Percentiles rank a stretch among this genome's conserved stretches.
These are phyloP conservation scores for Botrytis deweyae DNA, from an alignment of 2,329 filamentous ascomycete genomes.

Conservation along the genomic window DNA sequence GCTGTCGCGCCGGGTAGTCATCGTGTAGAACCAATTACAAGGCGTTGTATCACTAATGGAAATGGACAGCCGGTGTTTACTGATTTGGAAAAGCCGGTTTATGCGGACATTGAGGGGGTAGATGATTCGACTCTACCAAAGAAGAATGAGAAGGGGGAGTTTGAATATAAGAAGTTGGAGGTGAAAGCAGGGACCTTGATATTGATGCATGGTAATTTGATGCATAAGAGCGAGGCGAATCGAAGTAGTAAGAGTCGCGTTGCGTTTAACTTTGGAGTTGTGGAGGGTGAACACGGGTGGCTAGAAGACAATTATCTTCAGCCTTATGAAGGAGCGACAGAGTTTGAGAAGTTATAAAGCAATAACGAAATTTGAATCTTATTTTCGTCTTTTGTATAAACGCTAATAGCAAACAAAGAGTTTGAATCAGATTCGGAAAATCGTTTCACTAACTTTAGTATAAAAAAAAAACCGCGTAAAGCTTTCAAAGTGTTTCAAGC, in stretches of 20 bases:
- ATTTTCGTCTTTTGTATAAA: background rate
- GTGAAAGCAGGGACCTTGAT: conserved; percentile 6
- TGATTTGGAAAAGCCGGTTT: background rate
- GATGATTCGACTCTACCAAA: background rate
- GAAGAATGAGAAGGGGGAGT: background rate
- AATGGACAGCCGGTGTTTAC: background rate
- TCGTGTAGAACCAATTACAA: background rate
- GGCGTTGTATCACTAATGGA: background rate
- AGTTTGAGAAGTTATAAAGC: conserved; percentile 9
- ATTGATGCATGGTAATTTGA: conserved; percentile 19
- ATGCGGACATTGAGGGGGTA: background rate
- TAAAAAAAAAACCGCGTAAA: background rate
- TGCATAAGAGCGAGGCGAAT: conserved; percentile 17
- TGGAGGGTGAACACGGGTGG: background rate
- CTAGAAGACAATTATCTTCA: conserved; percentile 13
- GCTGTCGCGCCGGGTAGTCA: background rate
- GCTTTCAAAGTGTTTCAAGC: background rate
- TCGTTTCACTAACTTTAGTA: background rate
- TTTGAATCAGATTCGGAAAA: background rate
- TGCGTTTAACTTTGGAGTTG: conserved; percentile 12
- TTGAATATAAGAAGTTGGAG: conserved; percentile 13
- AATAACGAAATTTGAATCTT: background rate
- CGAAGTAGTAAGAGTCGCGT: conserved; percentile 8
- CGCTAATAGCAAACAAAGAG: background rate
- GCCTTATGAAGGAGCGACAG: background rate